Evolutionary conservation across 805 yeast species (phyloP).

Genomic region (Candida methanosorbosa): DNA sequence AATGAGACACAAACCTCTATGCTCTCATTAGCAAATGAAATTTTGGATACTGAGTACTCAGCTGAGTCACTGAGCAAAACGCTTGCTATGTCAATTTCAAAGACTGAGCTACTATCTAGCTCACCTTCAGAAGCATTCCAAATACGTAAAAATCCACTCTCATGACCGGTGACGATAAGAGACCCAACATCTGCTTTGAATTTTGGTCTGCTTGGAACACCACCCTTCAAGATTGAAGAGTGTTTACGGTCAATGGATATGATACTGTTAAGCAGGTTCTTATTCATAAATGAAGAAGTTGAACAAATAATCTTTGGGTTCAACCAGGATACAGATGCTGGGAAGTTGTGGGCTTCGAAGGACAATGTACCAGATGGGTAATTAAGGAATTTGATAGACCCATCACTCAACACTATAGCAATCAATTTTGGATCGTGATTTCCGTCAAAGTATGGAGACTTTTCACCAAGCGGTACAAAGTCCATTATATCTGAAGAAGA

Average conservation of each 20-base stretch:
- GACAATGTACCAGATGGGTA: conserved; percentile 48
- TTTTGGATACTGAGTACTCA: conserved; percentile 39
- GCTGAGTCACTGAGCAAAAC: conserved; percentile 34
- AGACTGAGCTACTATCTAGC: conserved; percentile 44
- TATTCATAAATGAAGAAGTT: conserved; percentile 34
- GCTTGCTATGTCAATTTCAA: conserved; percentile 49
- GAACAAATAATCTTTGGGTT: conserved; percentile 62
- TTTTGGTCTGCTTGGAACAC: conserved; percentile 52
- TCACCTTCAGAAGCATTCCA: conserved; percentile 82
- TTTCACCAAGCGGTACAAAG: conserved; percentile 45
- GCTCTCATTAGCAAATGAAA: conserved; percentile 73
- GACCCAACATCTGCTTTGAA: conserved; percentile 45
- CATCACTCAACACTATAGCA: conserved; percentile 49
- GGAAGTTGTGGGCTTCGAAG: conserved; percentile 53
- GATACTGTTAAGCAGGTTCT: conserved; percentile 19
- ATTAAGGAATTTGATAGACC: conserved; percentile 53
- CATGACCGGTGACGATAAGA: conserved; percentile 75
- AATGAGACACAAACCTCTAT: conserved; percentile 67
- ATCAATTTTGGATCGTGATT: conserved; percentile 67
- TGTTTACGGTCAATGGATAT: conserved; percentile 45
- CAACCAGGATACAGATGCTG: conserved; percentile 73
- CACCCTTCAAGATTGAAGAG: conserved; percentile 62
- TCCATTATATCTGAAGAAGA: conserved; percentile 33
- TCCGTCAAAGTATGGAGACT: conserved; percentile 74
- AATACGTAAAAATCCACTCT: conserved; percentile 72